Evolutionary conservation across 345 rosid species (phyloP).

Genomic region (Citrus cavaleriei): DNA sequence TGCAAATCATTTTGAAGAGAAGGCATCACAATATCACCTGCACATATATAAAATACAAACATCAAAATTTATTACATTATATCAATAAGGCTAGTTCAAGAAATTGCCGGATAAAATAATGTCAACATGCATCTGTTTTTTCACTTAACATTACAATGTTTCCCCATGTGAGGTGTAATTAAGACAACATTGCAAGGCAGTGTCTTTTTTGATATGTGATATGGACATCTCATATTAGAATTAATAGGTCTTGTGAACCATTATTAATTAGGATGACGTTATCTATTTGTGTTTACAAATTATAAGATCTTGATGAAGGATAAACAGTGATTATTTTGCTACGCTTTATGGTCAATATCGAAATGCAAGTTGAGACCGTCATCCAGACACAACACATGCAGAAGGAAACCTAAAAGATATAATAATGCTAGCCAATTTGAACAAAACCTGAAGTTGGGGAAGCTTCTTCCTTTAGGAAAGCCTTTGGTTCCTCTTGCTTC

Average conservation of each 20-base stretch:
- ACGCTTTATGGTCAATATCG: not conserved
- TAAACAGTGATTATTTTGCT: not conserved
- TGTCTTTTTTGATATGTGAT: not conserved
- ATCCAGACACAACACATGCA: not conserved
- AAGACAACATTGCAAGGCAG: not conserved
- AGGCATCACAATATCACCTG: conserved; percentile 19
- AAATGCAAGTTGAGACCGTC: not conserved
- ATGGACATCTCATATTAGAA: not conserved
- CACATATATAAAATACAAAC: not conserved
- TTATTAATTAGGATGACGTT: too few relatives aligned
- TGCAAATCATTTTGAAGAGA: conserved; percentile 21
- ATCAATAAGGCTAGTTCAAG: not conserved
- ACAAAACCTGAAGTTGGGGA: conserved; percentile 26
- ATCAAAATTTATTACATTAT: not conserved
- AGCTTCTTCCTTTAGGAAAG: conserved; percentile 8
- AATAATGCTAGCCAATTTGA: not conserved
- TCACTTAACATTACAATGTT: not conserved
- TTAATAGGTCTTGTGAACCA: not conserved
- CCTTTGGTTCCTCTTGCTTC: conserved; percentile 5
- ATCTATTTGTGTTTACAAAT: not conserved
- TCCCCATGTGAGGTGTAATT: not conserved
- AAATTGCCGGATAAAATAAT: not conserved
- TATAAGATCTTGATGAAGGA: too few relatives aligned
- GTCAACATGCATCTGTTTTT: too few relatives aligned
- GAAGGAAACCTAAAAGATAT: too few relatives aligned